These are phyloP conservation scores for Ogataea paraovalis DNA, from an alignment of 805 yeast genomes.

Conservation along the genomic window DNA sequence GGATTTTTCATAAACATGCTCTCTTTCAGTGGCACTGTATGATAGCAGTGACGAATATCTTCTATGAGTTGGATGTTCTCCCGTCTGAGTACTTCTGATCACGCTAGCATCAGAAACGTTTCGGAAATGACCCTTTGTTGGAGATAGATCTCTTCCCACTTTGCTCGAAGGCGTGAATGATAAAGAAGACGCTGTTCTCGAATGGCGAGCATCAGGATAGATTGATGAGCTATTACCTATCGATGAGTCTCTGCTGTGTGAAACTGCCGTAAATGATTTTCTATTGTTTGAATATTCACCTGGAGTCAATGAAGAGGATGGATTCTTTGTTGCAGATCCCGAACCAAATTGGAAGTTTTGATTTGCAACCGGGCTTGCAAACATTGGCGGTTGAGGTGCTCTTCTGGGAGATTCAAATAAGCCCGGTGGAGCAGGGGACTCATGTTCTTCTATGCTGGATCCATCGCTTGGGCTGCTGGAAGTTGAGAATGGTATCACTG, in stretches of 20 bases:
- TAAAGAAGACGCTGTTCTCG: slow-evolving; percentile 34
- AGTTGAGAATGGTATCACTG: slow-evolving; percentile 1
- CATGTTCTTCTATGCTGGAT: slow-evolving; percentile 7
- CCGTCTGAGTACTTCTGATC: slow-evolving; percentile 17
- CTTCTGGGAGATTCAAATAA: slow-evolving; percentile 63
- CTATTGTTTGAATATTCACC: slow-evolving; percentile 4
- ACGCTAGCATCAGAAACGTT: slow-evolving; percentile 40
- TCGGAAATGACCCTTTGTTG: slow-evolving; percentile 36
- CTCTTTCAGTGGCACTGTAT: slow-evolving; percentile 27
- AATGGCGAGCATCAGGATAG: slow-evolving; percentile 38
- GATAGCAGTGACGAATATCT: slow-evolving; percentile 60
- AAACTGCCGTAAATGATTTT: slow-evolving; percentile 10
- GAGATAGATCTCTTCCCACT: slow-evolving; percentile 16
- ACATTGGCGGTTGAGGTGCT: slow-evolving; percentile 64
- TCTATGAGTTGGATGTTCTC: slow-evolving; percentile 35
- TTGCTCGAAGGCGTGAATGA: slow-evolving; percentile 21
- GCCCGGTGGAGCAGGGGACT: slow-evolving; percentile 16
- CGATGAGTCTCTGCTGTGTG: slow-evolving; percentile 28
- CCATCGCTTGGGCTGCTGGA: slow-evolving; percentile 11
- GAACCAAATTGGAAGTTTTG: slow-evolving; percentile 24
- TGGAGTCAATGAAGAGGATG: slow-evolving; percentile 4
- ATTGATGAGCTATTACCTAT: slow-evolving; percentile 34
- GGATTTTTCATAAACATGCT: slow-evolving; percentile 17
- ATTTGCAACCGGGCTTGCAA: slow-evolving; percentile 24
- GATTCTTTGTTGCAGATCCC: slow-evolving; percentile 10